Percentiles rank a stretch among this genome's conserved stretches.
Evolutionary conservation across 1,284 basidiomycete genomes (phyloP).

Genomic region (Schizophyllum commune): DNA sequence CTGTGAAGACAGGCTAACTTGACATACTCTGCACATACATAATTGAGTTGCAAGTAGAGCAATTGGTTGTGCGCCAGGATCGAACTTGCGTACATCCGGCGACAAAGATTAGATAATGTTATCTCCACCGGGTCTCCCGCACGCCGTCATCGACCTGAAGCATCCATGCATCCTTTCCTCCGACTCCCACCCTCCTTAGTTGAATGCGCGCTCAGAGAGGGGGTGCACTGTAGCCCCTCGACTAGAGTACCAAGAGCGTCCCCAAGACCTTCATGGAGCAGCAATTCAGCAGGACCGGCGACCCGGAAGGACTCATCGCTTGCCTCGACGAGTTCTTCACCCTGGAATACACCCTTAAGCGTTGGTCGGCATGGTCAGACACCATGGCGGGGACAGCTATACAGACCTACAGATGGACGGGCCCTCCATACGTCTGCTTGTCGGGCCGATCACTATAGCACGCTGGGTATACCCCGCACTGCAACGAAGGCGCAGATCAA

Average conservation of each 20-base stretch:
- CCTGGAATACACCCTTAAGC: background rate
- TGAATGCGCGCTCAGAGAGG: background rate
- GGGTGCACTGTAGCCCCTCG: background rate
- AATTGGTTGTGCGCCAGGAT: too few species aligned
- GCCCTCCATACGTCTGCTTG: constrained; percentile 3
- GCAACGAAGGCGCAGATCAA: constrained; percentile 40
- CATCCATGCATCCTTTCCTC: background rate
- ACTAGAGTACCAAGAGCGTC: background rate
- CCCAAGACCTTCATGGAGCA: background rate
- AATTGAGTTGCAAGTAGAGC: too few species aligned
- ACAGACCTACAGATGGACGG: constrained; percentile 1
- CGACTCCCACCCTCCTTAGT: background rate
- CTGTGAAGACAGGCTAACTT: too few species aligned
- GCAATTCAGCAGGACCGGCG: too few species aligned
- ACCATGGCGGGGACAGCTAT: too few species aligned
- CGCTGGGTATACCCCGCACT: constrained; percentile 29
- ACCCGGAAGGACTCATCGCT: background rate
- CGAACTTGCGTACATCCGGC: background rate
- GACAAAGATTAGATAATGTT: background rate
- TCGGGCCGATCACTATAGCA: constrained; percentile 29
- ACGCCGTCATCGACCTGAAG: background rate
- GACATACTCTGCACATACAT: too few species aligned
- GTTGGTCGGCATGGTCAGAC: too few species aligned
- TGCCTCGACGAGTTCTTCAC: background rate
- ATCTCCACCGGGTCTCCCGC: background rate